Conservation (phyloP, 179 eudicot genomes). For the Gypsophila paniculata region DNA sequence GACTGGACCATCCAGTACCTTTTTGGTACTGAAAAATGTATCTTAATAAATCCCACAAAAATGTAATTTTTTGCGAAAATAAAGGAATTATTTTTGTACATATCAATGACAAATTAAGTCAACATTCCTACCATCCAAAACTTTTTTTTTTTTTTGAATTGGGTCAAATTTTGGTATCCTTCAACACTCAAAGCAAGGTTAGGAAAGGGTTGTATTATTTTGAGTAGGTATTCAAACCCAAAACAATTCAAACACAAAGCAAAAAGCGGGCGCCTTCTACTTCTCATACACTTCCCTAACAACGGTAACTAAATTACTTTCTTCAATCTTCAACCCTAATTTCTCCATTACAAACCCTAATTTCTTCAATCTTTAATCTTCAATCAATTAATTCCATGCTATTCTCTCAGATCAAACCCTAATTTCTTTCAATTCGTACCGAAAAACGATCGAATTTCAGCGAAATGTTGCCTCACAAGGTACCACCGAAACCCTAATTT, state of each 20-base stretch:
- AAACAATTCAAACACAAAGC: neutral
- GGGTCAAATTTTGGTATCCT: too few species aligned
- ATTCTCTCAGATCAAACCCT: neutral
- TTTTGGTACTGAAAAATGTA: too few species aligned
- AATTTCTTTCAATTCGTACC: neutral
- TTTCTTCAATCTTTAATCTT: neutral
- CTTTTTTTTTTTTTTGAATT: too few species aligned
- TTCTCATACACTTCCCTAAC: neutral
- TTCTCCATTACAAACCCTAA: neutral
- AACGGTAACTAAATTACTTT: neutral
- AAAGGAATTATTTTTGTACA: too few species aligned
- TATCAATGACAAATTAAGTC: too few species aligned
- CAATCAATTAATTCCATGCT: neutral
- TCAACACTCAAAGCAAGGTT: too few species aligned
- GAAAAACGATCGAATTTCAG: neutral
- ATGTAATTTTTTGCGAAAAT: too few species aligned
- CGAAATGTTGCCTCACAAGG: conserved; percentile 17
- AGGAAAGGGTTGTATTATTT: too few species aligned
- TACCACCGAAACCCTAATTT: neutral
- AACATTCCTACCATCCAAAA: too few species aligned
- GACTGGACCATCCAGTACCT: too few species aligned
- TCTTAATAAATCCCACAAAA: too few species aligned
- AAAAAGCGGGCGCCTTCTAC: neutral
- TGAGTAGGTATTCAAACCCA: too few species aligned
- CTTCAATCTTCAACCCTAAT: neutral